Percentiles rank a stretch among this genome's conserved stretches.
phyloP scores from a whole-genome alignment of 192 early-diverging fungal genomes.

The Phycomyces blakesleeanus region DNA sequence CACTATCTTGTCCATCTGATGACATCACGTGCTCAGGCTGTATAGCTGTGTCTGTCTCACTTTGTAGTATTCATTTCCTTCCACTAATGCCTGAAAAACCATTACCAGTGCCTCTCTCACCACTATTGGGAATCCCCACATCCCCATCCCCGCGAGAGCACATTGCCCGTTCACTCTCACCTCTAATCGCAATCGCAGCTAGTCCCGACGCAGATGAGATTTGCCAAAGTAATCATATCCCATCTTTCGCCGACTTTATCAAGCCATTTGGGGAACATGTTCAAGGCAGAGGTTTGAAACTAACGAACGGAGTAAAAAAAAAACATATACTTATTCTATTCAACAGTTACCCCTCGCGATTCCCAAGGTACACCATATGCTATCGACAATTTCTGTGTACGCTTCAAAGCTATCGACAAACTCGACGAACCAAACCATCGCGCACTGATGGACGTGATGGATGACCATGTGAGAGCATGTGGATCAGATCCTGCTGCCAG shows the following conservation, averaged over 20 bases:
- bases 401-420: constrained; percentile 55
- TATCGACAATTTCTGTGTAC: constrained; percentile 62
- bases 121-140: not conserved
- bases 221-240: constrained; percentile 55
- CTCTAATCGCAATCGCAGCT: constrained; percentile 62
- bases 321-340: constrained; percentile 4
- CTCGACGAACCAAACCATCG: constrained; percentile 52
- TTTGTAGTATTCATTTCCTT: too few relatives aligned
- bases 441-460: constrained; percentile 43
- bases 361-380: constrained; percentile 53
- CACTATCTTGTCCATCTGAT: not conserved
- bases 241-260: constrained; percentile 57
- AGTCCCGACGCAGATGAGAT: constrained; percentile 60
- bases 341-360: constrained; percentile 54
- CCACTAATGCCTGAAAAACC: constrained; percentile 14
- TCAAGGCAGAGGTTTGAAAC: constrained; percentile 52
- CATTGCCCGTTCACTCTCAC: constrained; percentile 51
- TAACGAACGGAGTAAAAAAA: not conserved
- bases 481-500: constrained; percentile 13
- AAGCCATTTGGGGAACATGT: constrained; percentile 68
- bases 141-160: constrained; percentile 36
- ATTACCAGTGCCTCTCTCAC: constrained; percentile 4
- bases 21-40: not conserved
- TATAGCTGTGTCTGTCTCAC: not conserved
- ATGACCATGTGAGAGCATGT: constrained; percentile 41